Evolutionary conservation across 495 filamentous ascomycete genomes (phyloP), one percentile per base, ranked within the genome.

Genomic region (Aspergillus campestris): DNA sequence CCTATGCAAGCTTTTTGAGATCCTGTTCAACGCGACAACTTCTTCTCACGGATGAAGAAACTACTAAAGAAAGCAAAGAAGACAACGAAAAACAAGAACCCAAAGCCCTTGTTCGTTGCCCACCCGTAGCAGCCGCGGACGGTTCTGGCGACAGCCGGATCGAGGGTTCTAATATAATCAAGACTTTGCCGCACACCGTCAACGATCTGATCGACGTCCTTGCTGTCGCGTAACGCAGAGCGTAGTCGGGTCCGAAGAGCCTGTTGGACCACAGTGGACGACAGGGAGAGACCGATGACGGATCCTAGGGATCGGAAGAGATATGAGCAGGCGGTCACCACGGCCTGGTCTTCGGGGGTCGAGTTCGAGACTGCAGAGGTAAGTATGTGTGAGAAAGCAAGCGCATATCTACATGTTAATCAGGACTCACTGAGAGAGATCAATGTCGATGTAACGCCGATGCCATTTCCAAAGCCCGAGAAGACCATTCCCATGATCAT

Each of bases 241-340:
- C 65, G 61, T n/a, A 94, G 66, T 31, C 75, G 67, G 3, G 57
- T 63, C 5, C 86, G 73, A 15, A 95, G 68, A 8, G 70, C 68
- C 48, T 86, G 81, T 58, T 95, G 89, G 12, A 88, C 74, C 11
- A 88, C 72, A 3, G 84, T 89, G 0, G 85, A 77, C 10, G 79
- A 74, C 18, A 87, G 57, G 15, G 82, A 83, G 32, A 94, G 61
- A 7, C 87, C 86, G 13, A 86, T 73, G 7, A 87, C 81, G 4
- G 79, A 81, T n/a, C 89, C 89, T 8, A 94, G 68, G 5, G 84
- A 83, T 4, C 89, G 81, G 72, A 95, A 95, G 2, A 94, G 76
- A 60, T 94, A 95, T 1, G 80, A 86, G 59, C 86, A 89, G 2
- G 89, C 89, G 9, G 87, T 90, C 3, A 82, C 83, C 3, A 94